Base-by-base conservation (phyloP, 1,284 basidiomycete genomes). In the Malassezia psittaci region DNA sequence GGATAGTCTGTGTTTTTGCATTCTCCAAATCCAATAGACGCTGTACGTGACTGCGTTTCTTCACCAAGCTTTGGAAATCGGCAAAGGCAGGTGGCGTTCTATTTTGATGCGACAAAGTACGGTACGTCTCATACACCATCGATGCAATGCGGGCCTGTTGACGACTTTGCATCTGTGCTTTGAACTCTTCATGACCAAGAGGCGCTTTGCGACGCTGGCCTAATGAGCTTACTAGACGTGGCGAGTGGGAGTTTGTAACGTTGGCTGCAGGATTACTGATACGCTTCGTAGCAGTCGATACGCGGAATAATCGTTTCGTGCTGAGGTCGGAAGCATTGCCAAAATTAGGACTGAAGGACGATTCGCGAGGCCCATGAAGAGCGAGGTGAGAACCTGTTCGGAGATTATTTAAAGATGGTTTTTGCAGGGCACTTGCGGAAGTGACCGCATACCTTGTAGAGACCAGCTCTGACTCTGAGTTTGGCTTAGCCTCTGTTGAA, bases 11-110 rank as follows among this genome's bases (percentile, higher is more conserved):
- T 21, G 21, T 9, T 16, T 15, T 16, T 7, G 36, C 15, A n/a
- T 60, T 61, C 21, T 67, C 64, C 7, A 54, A 35, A n/a, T 61
- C 57, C 29, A 67, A 11, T 6, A 64, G 37, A 45, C 18, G 49
- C 34, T 59, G 51, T 12, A 67, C 57, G 45, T 48, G 44, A 11
- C 18, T 33, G 7, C 51, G 35, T 37, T 66, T 63, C 39, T n/a
- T 40, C 3, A 59, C 57, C 0, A 67, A 59, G n/a, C 48, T 51
- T 0, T 52, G 15, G 18, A 64, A 55, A 18, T 62, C 54, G 7
- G 55, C 24, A 6, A 12, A 38, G 1, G 16, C 39, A n/a, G 56
- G 5, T 16, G 37, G 29, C 3, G 52, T 36, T 40, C 29, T 48
- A 13, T 35, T 13, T 16, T 24, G 34, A 2, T 38, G 32, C 39